Evolutionary conservation across 2,329 filamentous ascomycete species (phyloP).

Genomic region (Sporothrix dimorphospora): DNA sequence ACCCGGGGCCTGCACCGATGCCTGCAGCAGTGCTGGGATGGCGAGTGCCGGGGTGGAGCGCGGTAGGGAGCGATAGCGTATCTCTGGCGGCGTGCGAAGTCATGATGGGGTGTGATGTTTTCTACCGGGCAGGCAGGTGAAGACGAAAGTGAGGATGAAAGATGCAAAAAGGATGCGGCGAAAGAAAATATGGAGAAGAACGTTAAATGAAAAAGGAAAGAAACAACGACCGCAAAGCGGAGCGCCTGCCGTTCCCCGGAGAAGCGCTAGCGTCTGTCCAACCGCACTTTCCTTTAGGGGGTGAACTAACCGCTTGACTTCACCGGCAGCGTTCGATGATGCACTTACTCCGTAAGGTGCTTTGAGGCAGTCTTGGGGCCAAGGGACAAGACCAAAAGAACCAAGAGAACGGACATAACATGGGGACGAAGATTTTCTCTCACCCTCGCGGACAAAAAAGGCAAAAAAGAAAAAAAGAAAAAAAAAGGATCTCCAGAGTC

Average conservation of each 20-base stretch:
- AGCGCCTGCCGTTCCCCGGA: slow-evolving; percentile 6
- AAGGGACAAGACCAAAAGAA: too few relatives aligned
- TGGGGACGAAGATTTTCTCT: not conserved
- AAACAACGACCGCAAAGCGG: not conserved
- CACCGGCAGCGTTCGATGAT: not conserved
- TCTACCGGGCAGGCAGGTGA: not conserved
- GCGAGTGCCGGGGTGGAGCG: slow-evolving; percentile 21
- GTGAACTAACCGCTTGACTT: not conserved
- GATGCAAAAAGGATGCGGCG: too few relatives aligned
- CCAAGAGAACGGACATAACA: slow-evolving; percentile 4
- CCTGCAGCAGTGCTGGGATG: not conserved
- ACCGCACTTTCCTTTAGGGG: not conserved
- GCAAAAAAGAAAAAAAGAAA: not conserved
- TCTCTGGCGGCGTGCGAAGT: slow-evolving; percentile 16
- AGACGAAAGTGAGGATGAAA: not conserved
- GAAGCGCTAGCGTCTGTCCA: slow-evolving; percentile 20
- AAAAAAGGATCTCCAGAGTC: not conserved
- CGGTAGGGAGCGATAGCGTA: slow-evolving; percentile 25
- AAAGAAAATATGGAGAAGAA: not conserved
- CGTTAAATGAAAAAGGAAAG: not conserved
- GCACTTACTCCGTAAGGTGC: not conserved
- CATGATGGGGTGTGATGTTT: not conserved
- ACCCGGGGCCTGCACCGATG: slow-evolving; percentile 14
- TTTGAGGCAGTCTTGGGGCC: not conserved
- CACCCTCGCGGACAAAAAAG: not conserved